Evolutionary conservation across 202 grass and related monocot species (phyloP).

Genomic region (Hordeum pubiflorum): DNA sequence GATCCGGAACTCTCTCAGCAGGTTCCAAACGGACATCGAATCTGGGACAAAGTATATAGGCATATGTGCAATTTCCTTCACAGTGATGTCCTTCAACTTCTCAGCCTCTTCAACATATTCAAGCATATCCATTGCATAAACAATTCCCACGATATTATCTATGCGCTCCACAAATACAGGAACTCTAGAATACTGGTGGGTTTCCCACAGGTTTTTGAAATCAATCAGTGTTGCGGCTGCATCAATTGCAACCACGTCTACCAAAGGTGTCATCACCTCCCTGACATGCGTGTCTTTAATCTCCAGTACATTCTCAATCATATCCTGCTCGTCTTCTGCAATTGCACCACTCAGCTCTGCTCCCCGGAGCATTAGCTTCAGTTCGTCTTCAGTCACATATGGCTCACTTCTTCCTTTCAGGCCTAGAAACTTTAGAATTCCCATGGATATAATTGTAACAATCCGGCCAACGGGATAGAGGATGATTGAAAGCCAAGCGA

Average conservation of each 20-base stretch:
- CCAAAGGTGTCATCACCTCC: slow-evolving; percentile 96
- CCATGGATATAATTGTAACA: slow-evolving; percentile 91
- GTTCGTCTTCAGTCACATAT: slow-evolving; percentile 98
- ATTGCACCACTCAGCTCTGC: slow-evolving; percentile 94
- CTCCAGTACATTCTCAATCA: slow-evolving; percentile 97
- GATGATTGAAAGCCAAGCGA: slow-evolving; percentile 92
- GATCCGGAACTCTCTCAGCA: slow-evolving; percentile 91
- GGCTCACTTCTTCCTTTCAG: slow-evolving; percentile 94
- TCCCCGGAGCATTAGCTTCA: slow-evolving; percentile 95
- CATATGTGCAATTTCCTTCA: slow-evolving; percentile 80
- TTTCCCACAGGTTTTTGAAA: slow-evolving; percentile 93
- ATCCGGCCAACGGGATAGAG: slow-evolving; percentile 93
- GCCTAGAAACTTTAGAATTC: slow-evolving; percentile 89
- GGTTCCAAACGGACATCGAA: slow-evolving; percentile 99
- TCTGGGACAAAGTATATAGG: slow-evolving; percentile 96
- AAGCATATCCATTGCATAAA: slow-evolving; percentile 99
- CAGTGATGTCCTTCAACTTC: slow-evolving; percentile 79
- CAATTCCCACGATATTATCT: slow-evolving; percentile 98
- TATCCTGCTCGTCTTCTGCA: slow-evolving; percentile 99
- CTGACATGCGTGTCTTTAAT: slow-evolving; percentile 96
- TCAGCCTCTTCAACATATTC: slow-evolving; percentile 94
- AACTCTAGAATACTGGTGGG: slow-evolving; percentile 93
- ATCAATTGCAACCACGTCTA: slow-evolving; percentile 94
- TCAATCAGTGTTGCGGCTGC: slow-evolving; percentile 66
- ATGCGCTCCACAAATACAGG: slow-evolving; percentile 98